phyloP scores from a whole-genome alignment of 2,329 filamentous ascomycete genomes.

The Blastomyces parvus region DNA sequence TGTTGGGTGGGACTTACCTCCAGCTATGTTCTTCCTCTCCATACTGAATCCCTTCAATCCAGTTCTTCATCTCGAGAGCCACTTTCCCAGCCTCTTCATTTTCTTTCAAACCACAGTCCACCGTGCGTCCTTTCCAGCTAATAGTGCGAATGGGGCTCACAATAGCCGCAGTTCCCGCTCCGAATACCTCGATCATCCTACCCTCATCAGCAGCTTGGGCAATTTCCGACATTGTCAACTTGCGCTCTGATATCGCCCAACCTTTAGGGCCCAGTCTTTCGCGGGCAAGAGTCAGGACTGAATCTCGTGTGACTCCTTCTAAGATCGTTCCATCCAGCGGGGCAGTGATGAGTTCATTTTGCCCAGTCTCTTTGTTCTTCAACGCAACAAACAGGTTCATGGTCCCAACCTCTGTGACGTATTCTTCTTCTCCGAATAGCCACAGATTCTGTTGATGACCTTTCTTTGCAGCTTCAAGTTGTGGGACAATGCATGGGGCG shows the following conservation, averaged over 20 bases:
- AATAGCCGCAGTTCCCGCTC: slow-evolving; percentile 85
- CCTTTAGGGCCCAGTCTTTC: slow-evolving; percentile 76
- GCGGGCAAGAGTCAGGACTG: slow-evolving; percentile 72
- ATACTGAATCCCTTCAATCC: slow-evolving; percentile 94
- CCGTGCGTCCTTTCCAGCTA: slow-evolving; percentile 70
- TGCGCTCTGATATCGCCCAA: slow-evolving; percentile 80
- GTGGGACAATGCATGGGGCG: slow-evolving; percentile 96
- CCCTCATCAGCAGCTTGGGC: slow-evolving; percentile 74
- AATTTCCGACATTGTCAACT: slow-evolving; percentile 83
- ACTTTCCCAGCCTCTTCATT: slow-evolving; percentile 81
- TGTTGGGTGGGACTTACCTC: slow-evolving; percentile 53
- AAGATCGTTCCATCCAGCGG: slow-evolving; percentile 94
- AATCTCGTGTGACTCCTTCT: slow-evolving; percentile 89
- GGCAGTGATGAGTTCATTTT: slow-evolving; percentile 89
- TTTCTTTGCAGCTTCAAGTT: slow-evolving; percentile 78
- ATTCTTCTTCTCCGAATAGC: slow-evolving; percentile 93
- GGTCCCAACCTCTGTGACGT: slow-evolving; percentile 91
- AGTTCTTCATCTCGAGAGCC: slow-evolving; percentile 79
- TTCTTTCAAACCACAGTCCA: slow-evolving; percentile 74
- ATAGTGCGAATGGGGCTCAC: slow-evolving; percentile 85
- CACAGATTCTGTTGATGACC: slow-evolving; percentile 98
- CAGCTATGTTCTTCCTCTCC: slow-evolving; percentile 86
- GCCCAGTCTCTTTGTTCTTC: slow-evolving; percentile 73
- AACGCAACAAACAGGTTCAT: slow-evolving; percentile 96
- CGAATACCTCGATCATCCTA: slow-evolving; percentile 84